Percentiles rank a stretch among this genome's conserved stretches.
Conservation (phyloP, 2,329 filamentous ascomycete genomes). For the Calonectria montana region DNA sequence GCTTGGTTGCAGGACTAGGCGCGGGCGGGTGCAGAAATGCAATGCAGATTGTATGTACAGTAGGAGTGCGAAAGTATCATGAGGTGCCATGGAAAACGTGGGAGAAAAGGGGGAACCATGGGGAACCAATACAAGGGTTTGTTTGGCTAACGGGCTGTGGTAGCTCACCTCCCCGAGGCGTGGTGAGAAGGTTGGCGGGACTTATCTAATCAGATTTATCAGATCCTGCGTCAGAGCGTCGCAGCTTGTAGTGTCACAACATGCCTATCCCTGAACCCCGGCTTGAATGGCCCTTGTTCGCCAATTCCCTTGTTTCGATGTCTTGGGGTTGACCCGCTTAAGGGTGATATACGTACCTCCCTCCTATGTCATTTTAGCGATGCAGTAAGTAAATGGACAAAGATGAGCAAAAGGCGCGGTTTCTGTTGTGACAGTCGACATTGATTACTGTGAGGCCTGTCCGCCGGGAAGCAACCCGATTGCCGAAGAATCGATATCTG, state of each 20-base stretch:
- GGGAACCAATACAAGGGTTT: neutral
- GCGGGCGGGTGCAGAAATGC: slow-evolving; percentile 1
- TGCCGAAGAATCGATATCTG: neutral
- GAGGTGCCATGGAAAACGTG: slow-evolving; percentile 1
- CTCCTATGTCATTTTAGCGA: neutral
- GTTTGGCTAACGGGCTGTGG: slow-evolving; percentile 8
- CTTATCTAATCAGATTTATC: slow-evolving; percentile 44
- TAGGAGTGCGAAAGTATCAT: neutral
- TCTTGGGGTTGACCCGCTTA: slow-evolving; percentile 5
- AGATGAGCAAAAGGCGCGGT: neutral
- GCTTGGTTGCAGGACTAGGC: neutral
- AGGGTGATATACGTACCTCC: neutral
- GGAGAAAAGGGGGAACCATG: slow-evolving; percentile 6
- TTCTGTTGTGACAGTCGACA: neutral
- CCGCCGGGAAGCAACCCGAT: neutral
- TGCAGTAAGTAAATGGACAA: neutral
- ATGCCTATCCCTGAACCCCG: slow-evolving; percentile 22
- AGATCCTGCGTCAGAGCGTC: slow-evolving; percentile 21
- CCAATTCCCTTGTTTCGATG: neutral
- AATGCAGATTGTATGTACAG: neutral
- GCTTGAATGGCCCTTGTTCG: neutral
- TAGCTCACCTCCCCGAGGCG: neutral
- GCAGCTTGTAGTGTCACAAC: slow-evolving; percentile 11
- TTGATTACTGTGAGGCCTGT: neutral
- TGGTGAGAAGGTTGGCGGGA: slow-evolving; percentile 19